These are phyloP conservation scores for Paracamarosporium sp. DNA, from an alignment of 2,329 filamentous ascomycete species.

Conservation along the genomic window DNA sequence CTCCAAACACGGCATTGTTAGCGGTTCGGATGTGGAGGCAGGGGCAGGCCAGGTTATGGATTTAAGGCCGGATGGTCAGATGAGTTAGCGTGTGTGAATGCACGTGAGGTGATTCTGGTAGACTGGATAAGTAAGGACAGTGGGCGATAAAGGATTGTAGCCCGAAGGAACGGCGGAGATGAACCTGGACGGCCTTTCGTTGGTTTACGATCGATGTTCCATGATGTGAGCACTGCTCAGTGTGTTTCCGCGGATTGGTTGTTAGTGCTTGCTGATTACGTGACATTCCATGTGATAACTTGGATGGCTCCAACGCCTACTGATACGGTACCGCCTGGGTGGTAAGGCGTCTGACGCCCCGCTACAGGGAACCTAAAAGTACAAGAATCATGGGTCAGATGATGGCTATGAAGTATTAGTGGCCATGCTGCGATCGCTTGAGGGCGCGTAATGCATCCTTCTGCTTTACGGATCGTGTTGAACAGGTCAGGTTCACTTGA, in stretches of 20 bases:
- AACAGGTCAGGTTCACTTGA: no score
- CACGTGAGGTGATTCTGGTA: background rate
- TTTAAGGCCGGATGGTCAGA: no score
- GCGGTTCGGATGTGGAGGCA: no score
- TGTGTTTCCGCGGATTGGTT: background rate
- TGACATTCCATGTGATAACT: background rate
- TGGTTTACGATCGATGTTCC: background rate
- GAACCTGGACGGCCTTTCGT: background rate
- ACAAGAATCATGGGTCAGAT: background rate
- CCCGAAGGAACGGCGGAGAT: slow-evolving; percentile 1
- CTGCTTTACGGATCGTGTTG: background rate
- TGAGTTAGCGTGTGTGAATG: no score
- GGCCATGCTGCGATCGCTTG: background rate
- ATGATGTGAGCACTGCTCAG: background rate
- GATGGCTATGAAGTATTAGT: background rate
- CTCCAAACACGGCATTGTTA: no score
- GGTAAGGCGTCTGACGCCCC: background rate
- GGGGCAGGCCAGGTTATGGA: no score
- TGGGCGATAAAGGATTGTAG: background rate
- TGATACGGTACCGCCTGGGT: background rate
- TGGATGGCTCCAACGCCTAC: background rate
- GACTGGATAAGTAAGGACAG: background rate
- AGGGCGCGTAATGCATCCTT: background rate
- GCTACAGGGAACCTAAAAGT: background rate
- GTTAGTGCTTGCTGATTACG: background rate